Conservation (phyloP, 768 basidiomycete species). For the Dacryopinax spathularia region DNA sequence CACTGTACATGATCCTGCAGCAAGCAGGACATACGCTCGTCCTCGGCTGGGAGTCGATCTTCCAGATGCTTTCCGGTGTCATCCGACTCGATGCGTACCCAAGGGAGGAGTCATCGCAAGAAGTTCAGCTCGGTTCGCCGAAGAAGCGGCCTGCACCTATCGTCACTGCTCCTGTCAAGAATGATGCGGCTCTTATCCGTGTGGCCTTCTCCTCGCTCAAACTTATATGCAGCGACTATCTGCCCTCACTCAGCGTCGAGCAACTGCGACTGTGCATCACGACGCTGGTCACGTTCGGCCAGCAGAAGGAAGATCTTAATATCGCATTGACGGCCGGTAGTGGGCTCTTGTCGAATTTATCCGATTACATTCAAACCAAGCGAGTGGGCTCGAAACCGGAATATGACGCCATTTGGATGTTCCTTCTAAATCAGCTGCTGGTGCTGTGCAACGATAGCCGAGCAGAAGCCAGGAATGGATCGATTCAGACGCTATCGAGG, state of each 20-base stretch:
- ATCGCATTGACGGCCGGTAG: constrained; percentile 90
- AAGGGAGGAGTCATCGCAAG: constrained; percentile 27
- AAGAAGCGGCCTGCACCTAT: constrained; percentile 38
- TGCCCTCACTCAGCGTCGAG: constrained; percentile 62
- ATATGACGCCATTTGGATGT: constrained; percentile 89
- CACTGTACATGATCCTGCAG: constrained; percentile 79
- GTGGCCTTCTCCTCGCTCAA: constrained; percentile 90
- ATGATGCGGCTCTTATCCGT: constrained; percentile 63
- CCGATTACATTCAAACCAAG: constrained; percentile 83
- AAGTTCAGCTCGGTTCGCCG: constrained; percentile 20
- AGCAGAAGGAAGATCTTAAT: constrained; percentile 79
- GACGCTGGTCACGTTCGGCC: constrained; percentile 82
- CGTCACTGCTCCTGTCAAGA: constrained; percentile 49
- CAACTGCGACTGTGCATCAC: constrained; percentile 80
- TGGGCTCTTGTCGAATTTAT: constrained; percentile 87
- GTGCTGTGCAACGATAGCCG: constrained; percentile 68
- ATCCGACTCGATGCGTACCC: constrained; percentile 43
- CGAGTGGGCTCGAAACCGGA: constrained; percentile 48
- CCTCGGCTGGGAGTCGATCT: constrained; percentile 86
- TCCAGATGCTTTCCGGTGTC: constrained; percentile 80
- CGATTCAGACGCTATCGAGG: constrained; percentile 89
- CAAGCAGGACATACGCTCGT: constrained; percentile 82
- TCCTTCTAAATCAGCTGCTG: constrained; percentile 68
- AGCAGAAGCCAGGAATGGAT: constrained; percentile 80
- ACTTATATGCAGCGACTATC: constrained; percentile 75